Evolutionary conservation across 305 asterid species (phyloP).

Genomic region (Rubia balearica): DNA sequence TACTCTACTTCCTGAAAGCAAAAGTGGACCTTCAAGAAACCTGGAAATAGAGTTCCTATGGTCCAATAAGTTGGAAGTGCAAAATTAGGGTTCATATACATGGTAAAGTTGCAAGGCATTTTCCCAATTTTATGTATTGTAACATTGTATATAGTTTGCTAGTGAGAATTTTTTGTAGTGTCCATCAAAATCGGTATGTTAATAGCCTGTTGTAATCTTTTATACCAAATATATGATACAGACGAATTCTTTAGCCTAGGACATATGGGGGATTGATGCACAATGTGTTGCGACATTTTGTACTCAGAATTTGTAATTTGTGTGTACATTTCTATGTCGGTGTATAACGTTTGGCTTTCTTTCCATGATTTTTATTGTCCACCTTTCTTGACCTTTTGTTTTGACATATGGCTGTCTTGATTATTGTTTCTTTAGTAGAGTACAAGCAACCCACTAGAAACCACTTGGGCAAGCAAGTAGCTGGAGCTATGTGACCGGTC

Average conservation of each 20-base stretch:
- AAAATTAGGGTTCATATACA: conserved; percentile 11
- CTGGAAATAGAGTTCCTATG: conserved; percentile 95
- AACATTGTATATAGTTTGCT: conserved; percentile 20
- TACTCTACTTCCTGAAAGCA: conserved; percentile 84
- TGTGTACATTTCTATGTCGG: conserved; percentile 4
- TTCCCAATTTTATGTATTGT: conserved; percentile 11
- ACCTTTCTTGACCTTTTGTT: background rate
- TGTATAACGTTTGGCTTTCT: background rate
- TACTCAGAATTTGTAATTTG: conserved; percentile 6
- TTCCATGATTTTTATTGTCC: background rate
- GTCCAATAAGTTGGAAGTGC: conserved; percentile 53
- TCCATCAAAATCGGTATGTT: conserved; percentile 3
- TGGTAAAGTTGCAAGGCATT: background rate
- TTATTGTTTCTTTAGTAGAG: background rate
- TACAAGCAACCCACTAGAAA: too few relatives aligned
- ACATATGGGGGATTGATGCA: conserved; percentile 5
- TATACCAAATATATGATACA: conserved; percentile 6
- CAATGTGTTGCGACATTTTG: conserved; percentile 1
- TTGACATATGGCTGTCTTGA: background rate
- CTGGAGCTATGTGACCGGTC: too few relatives aligned
- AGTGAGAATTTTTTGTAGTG: conserved; percentile 16
- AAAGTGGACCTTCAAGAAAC: conserved; percentile 90
- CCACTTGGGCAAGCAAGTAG: too few relatives aligned
- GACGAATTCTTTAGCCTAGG: background rate
- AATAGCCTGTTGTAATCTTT: conserved; percentile 11